Conservation (phyloP, 805 yeast genomes). For the Yarrowia divulgata region DNA sequence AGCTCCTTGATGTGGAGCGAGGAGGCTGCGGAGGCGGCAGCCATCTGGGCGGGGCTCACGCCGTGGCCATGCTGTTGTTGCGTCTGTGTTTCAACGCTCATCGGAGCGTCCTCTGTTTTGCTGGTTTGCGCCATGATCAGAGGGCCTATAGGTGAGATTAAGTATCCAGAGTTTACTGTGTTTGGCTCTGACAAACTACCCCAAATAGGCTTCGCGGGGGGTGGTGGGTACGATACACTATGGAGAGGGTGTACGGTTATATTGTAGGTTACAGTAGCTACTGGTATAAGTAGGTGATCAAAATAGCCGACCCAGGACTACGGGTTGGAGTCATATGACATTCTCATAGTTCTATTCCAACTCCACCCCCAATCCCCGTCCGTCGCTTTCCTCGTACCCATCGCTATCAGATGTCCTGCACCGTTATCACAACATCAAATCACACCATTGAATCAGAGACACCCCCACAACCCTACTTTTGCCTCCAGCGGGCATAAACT, state of each 20-base stretch:
- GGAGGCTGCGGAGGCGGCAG: slow-evolving; percentile 20
- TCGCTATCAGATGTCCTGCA: not conserved
- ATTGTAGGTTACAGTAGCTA: no score
- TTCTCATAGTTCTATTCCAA: not conserved
- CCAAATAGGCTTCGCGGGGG: slow-evolving; percentile 14
- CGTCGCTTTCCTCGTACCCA: not conserved
- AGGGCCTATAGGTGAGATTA: slow-evolving; percentile 28
- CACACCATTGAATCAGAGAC: slow-evolving; percentile 9
- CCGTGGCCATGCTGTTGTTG: slow-evolving; percentile 4
- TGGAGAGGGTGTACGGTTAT: no score
- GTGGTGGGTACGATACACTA: not conserved
- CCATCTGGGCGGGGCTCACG: slow-evolving; percentile 19
- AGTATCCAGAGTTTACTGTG: slow-evolving; percentile 31
- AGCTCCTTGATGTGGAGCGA: slow-evolving; percentile 38
- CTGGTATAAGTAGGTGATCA: no score
- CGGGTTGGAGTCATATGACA: no score
- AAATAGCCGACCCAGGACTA: no score
- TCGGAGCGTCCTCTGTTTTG: slow-evolving; percentile 19
- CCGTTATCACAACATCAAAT: slow-evolving; percentile 9
- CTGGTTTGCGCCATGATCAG: slow-evolving; percentile 26
- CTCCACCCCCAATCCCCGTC: not conserved
- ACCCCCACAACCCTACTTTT: not conserved
- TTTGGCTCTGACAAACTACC: slow-evolving; percentile 30
- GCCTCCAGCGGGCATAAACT: not conserved
- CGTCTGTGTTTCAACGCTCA: slow-evolving; percentile 13